Evolutionary conservation across 257 asterid species (phyloP).

Genomic region (Striga asiatica): DNA sequence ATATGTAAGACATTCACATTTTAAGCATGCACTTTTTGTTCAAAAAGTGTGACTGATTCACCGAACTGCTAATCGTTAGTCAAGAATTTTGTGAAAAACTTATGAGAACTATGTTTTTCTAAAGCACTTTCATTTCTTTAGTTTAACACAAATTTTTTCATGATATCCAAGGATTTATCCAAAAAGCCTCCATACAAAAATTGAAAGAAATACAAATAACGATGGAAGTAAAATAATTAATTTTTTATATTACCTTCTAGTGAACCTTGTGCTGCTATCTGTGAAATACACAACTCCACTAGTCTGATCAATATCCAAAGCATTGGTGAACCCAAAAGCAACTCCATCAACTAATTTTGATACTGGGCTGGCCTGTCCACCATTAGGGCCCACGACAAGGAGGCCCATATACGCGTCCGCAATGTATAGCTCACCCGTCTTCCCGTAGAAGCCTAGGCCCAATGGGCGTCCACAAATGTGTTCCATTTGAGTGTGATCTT

Average conservation of each 20-base stretch:
- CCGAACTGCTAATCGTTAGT: too few species aligned
- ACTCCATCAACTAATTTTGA: constrained; percentile 26
- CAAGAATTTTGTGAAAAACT: too few species aligned
- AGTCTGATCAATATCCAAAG: constrained; percentile 42
- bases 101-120: too few species aligned
- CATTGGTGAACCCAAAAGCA: constrained; percentile 44
- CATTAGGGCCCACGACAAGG: constrained; percentile 41
- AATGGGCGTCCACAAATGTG: constrained; percentile 73
- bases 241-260: constrained; percentile 37
- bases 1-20: too few species aligned
- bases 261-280: constrained; percentile 51
- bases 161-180: too few species aligned
- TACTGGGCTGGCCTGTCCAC: constrained; percentile 44
- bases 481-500: constrained; percentile 30
- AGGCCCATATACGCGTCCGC: constrained; percentile 83
- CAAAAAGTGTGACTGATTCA: too few species aligned
- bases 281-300: constrained; percentile 50
- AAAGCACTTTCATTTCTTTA: too few species aligned
- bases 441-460: constrained; percentile 42
- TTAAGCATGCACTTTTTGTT: too few species aligned
- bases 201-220: too few species aligned
- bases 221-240: neutral
- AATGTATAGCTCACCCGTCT: constrained; percentile 44
- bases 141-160: too few species aligned
- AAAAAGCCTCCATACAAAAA: too few species aligned